These are phyloP conservation scores for Leonotis leonurus DNA, from an alignment of 257 asterid species.

Conservation along the genomic window DNA sequence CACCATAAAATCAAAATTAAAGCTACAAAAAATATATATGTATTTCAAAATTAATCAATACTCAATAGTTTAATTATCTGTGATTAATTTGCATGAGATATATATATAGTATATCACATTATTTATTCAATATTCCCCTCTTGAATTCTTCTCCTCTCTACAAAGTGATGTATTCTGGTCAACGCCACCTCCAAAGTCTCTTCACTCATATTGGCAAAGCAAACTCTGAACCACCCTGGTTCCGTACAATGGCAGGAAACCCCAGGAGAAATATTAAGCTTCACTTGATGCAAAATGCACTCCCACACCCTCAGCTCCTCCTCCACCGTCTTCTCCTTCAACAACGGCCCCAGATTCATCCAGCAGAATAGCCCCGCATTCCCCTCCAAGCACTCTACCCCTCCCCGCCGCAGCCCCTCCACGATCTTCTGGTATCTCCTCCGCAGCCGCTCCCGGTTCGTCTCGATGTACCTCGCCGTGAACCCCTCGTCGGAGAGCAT, in stretches of 20 bases:
- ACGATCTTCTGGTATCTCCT: slow-evolving; percentile 28
- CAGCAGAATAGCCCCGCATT: slow-evolving; percentile 52
- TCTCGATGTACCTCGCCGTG: slow-evolving; percentile 23
- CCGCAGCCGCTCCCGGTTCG: slow-evolving; percentile 29
- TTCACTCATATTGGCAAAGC: slow-evolving; percentile 54
- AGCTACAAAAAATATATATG: too few relatives aligned
- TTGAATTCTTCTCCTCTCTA: slow-evolving; percentile 26
- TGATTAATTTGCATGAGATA: too few relatives aligned
- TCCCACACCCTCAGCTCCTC: slow-evolving; percentile 33
- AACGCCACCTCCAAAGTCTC: slow-evolving; percentile 35
- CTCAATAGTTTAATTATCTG: too few relatives aligned
- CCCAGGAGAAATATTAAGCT: slow-evolving; percentile 42
- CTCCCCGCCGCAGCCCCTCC: slow-evolving; percentile 25
- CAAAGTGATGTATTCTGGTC: slow-evolving; percentile 27
- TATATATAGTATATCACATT: too few relatives aligned
- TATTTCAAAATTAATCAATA: too few relatives aligned
- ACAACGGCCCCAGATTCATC: slow-evolving; percentile 33
- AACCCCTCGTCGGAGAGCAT: slow-evolving; percentile 41
- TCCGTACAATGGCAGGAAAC: slow-evolving; percentile 49
- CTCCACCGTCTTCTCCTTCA: slow-evolving; percentile 23
- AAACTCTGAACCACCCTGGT: slow-evolving; percentile 51
- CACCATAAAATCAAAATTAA: too few relatives aligned
- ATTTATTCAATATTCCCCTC: too few relatives aligned
- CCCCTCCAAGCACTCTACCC: slow-evolving; percentile 39
- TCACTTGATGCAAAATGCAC: slow-evolving; percentile 29